Percentiles rank a stretch among this genome's conserved stretches.
Conservation (phyloP, 768 basidiomycete species). For the Boletus subcaerulescens region DNA sequence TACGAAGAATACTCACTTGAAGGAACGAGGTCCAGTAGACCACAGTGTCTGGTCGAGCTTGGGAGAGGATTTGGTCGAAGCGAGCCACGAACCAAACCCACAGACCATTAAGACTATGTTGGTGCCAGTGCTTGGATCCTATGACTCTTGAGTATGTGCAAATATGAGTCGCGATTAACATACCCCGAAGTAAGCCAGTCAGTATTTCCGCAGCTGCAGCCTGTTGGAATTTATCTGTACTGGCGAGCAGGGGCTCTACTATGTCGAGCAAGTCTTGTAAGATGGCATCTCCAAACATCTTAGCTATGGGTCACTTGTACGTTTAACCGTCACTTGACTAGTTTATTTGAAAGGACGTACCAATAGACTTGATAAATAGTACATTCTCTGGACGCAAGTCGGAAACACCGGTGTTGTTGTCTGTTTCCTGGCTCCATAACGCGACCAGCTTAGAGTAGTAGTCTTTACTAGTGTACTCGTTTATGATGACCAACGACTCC, state of each 20-base stretch:
- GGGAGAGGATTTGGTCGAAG: conserved; percentile 60
- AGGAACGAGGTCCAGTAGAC: conserved; percentile 71
- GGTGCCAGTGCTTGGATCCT: conserved; percentile 87
- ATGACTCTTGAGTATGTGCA: conserved; percentile 5
- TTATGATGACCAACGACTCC: conserved; percentile 51
- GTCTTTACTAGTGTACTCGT: conserved; percentile 40
- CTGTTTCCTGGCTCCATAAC: conserved; percentile 82
- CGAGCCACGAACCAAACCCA: conserved; percentile 72
- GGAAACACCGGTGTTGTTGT: conserved; percentile 45
- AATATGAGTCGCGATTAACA: conserved; percentile 8
- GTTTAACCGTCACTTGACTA: conserved; percentile 38
- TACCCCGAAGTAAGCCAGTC: conserved; percentile 73
- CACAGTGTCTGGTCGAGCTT: conserved; percentile 85
- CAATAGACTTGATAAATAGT: conserved; percentile 46
- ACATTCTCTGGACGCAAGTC: conserved; percentile 58
- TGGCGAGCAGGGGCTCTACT: conserved; percentile 60
- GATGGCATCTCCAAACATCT: conserved; percentile 55
- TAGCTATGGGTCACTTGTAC: conserved; percentile 43
- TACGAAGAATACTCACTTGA: conserved; percentile 23
- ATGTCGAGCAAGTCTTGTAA: conserved; percentile 52
- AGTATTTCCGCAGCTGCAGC: conserved; percentile 75
- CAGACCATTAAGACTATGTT: conserved; percentile 45
- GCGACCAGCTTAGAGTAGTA: conserved; percentile 61
- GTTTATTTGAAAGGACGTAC: conserved; percentile 35
- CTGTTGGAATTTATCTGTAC: conserved; percentile 80